Percentiles rank a stretch among this genome's conserved stretches.
Conservation (phyloP, 371 early-diverging fungal species). For the Mortierella sp. region DNA sequence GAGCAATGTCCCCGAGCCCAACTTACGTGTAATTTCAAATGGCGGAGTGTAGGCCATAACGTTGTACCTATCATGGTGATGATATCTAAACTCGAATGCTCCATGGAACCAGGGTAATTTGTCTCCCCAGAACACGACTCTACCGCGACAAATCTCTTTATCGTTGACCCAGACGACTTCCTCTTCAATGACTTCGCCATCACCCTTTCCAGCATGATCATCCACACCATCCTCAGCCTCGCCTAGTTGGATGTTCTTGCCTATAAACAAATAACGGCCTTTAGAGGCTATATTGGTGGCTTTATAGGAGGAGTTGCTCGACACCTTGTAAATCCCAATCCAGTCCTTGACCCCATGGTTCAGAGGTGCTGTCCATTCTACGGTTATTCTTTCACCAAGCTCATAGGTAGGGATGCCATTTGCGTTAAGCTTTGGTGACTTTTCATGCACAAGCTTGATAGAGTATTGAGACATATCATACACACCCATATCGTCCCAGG, state of each 20-base stretch:
- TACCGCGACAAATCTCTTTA: conserved; percentile 55
- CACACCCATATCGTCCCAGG: conserved; percentile 63
- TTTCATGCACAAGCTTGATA: conserved; percentile 38
- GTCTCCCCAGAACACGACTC: conserved; percentile 67
- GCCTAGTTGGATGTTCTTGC: conserved; percentile 6
- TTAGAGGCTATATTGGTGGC: conserved; percentile 83
- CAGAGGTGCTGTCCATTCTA: conserved; percentile 81
- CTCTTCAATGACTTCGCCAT: conserved; percentile 62
- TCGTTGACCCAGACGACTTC: conserved; percentile 40
- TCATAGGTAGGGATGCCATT: conserved; percentile 48
- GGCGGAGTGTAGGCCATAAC: conserved; percentile 83
- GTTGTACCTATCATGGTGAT: conserved; percentile 86
- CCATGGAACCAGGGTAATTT: conserved; percentile 89
- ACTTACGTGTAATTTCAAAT: conserved; percentile 81
- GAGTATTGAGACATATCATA: conserved; percentile 66
- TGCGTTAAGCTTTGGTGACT: conserved; percentile 15
- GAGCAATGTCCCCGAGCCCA: no score
- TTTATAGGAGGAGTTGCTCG: conserved; percentile 75
- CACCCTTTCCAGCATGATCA: conserved; percentile 47
- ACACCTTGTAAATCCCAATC: conserved; percentile 92
- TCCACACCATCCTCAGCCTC: conserved; percentile 53
- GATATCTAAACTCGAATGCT: conserved; percentile 89
- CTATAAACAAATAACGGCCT: conserved; percentile 73
- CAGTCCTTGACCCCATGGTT: conserved; percentile 86
- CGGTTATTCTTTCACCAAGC: conserved; percentile 79